Conservation (phyloP, 1,284 basidiomycete species). For the Sporisorium reilianum region DNA sequence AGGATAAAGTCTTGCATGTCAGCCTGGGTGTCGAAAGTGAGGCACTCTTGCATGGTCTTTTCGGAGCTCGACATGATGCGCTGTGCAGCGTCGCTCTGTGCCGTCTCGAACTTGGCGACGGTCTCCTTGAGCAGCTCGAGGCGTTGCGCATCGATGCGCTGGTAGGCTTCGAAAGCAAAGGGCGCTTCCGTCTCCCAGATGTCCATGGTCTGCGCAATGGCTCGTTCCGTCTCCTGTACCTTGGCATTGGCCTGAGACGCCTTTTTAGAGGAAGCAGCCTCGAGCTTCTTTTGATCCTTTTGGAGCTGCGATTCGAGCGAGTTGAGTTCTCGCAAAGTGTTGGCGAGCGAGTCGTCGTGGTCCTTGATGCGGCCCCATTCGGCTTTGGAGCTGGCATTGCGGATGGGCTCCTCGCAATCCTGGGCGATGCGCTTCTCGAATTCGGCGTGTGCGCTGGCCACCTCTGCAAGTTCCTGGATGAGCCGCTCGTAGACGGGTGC, state of each 20-base stretch:
- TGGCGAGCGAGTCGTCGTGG: constrained; percentile 61
- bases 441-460: constrained; percentile 61
- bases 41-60: constrained; percentile 59
- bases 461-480: constrained; percentile 63
- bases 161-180: constrained; percentile 59
- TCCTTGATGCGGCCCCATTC: constrained; percentile 59
- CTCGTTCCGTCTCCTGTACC: constrained; percentile 55
- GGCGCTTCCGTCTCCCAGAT: constrained; percentile 62
- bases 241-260: constrained; percentile 52
- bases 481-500: constrained; percentile 66
- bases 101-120: constrained; percentile 61
- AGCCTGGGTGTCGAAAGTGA: constrained; percentile 57
- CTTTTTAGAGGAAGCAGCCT: constrained; percentile 61
- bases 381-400: constrained; percentile 56
- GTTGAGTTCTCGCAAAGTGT: constrained; percentile 60
- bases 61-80: constrained; percentile 58
- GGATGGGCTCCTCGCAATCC: constrained; percentile 67
- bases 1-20: constrained; percentile 65
- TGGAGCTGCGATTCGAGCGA: constrained; percentile 63
- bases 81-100: constrained; percentile 61
- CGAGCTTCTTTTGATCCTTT: constrained; percentile 65
- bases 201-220: constrained; percentile 51
- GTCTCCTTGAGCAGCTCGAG: constrained; percentile 63
- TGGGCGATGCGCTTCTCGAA: constrained; percentile 62
- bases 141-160: constrained; percentile 61